Conservation (phyloP, 1,284 basidiomycete species). For the Apiotrichum mycotoxinovorans region DNA sequence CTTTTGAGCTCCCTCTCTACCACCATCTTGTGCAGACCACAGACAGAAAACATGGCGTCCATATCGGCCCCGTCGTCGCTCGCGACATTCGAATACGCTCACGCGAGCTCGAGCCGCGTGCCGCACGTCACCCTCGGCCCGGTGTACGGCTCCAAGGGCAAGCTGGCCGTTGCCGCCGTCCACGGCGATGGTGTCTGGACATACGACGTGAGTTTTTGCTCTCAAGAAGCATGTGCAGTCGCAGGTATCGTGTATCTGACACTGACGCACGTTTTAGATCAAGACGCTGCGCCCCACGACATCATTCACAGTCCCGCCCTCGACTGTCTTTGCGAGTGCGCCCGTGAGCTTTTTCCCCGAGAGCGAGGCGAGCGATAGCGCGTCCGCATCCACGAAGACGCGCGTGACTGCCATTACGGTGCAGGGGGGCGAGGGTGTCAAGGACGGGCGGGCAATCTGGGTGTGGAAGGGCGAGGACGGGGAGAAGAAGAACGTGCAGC, state of each 20-base stretch:
- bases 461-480: constrained; percentile 43
- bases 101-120: constrained; percentile 39
- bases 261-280: constrained; percentile 29
- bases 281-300: constrained; percentile 43
- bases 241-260: too few species aligned
- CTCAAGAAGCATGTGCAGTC: too few species aligned
- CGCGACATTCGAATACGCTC: constrained; percentile 38
- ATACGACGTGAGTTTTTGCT: constrained; percentile 43
- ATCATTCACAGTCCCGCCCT: constrained; percentile 47
- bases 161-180: constrained; percentile 45
- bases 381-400: too few species aligned
- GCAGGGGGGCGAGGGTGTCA: constrained; percentile 23
- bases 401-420: constrained; percentile 38
- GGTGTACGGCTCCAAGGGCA: constrained; percentile 33
- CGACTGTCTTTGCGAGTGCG: constrained; percentile 38
- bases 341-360: constrained; percentile 36
- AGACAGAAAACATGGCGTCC: constrained; percentile 28
- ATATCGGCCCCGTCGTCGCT: constrained; percentile 42
- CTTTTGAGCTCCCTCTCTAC: neutral
- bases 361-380: constrained; percentile 6
- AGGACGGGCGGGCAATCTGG: constrained; percentile 34
- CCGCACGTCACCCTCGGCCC: constrained; percentile 40
- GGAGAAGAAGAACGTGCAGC: constrained; percentile 20
- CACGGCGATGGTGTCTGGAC: constrained; percentile 51
- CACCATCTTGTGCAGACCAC: neutral